These are phyloP conservation scores for Lactifluus pinguis DNA, from an alignment of 768 basidiomycete genomes.

Conservation along the genomic window DNA sequence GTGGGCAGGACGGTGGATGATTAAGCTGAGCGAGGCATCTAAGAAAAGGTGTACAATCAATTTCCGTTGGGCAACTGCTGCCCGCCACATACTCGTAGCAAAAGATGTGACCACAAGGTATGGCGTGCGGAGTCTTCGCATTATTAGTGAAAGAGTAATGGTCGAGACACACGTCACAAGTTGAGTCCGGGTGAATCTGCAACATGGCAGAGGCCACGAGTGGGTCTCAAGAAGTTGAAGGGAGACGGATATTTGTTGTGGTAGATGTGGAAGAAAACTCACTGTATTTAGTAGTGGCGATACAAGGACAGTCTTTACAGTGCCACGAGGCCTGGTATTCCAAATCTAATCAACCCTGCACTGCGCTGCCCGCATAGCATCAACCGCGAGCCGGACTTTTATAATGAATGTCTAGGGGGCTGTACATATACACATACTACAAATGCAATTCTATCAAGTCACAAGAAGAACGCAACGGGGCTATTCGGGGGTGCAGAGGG, in stretches of 20 bases:
- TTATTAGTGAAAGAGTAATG: constrained; percentile 45
- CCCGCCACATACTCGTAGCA: constrained; percentile 48
- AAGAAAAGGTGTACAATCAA: not conserved
- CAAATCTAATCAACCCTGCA: constrained; percentile 4
- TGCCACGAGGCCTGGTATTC: constrained; percentile 1
- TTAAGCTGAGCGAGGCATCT: constrained; percentile 47
- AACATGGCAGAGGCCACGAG: constrained; percentile 31
- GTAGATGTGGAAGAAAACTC: constrained; percentile 3
- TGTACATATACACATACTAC: not conserved
- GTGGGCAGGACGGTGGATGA: constrained; percentile 47
- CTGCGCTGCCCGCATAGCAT: not conserved
- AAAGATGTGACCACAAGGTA: constrained; percentile 73
- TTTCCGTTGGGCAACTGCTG: not conserved
- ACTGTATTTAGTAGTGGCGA: constrained; percentile 13
- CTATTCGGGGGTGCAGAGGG: constrained; percentile 15
- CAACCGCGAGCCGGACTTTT: not conserved
- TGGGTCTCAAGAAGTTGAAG: not conserved
- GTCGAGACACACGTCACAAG: constrained; percentile 71
- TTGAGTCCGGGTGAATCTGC: constrained; percentile 59
- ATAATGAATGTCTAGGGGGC: not conserved
- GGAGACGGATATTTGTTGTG: not conserved
- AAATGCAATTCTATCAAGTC: not conserved
- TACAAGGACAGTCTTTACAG: not conserved
- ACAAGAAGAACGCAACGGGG: constrained; percentile 1
- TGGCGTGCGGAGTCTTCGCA: constrained; percentile 52